Evolutionary conservation across 768 basidiomycete genomes (phyloP).

Genomic region (Suillus clintonianus): DNA sequence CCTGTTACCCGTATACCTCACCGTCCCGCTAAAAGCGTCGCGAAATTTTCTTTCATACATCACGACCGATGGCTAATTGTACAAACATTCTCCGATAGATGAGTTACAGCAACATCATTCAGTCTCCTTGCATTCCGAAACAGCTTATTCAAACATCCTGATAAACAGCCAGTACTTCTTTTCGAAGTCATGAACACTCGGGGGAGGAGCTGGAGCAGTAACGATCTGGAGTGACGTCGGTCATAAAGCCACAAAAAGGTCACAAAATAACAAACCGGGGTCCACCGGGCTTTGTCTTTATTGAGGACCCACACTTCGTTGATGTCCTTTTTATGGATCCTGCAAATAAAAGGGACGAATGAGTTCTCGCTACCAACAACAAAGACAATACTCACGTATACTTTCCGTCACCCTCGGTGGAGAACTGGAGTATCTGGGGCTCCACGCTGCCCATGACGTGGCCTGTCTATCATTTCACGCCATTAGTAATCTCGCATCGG

Average conservation of each 20-base stretch:
- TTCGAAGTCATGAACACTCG: background rate
- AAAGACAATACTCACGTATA: background rate
- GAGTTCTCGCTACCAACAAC: background rate
- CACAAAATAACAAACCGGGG: background rate
- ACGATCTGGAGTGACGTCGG: background rate
- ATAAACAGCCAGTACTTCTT: background rate
- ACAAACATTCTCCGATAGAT: background rate
- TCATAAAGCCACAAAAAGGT: background rate
- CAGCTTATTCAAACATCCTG: background rate
- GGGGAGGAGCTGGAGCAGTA: background rate
- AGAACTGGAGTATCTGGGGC: background rate
- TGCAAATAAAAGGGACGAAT: background rate
- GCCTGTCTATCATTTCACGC: background rate
- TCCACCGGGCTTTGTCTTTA: background rate
- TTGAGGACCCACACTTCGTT: background rate
- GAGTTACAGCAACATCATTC: background rate
- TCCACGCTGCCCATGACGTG: background rate
- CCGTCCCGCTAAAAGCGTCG: background rate
- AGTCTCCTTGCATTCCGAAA: background rate
- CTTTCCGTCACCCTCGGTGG: background rate
- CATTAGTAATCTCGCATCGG: background rate
- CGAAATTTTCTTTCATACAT: background rate
- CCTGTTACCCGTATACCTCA: background rate
- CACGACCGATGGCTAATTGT: background rate
- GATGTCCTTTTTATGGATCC: background rate